Evolutionary conservation across 371 early-diverging fungal genomes (phyloP), one percentile per base, ranked within the genome.

Genomic region (Zancudomyces culisetae): DNA sequence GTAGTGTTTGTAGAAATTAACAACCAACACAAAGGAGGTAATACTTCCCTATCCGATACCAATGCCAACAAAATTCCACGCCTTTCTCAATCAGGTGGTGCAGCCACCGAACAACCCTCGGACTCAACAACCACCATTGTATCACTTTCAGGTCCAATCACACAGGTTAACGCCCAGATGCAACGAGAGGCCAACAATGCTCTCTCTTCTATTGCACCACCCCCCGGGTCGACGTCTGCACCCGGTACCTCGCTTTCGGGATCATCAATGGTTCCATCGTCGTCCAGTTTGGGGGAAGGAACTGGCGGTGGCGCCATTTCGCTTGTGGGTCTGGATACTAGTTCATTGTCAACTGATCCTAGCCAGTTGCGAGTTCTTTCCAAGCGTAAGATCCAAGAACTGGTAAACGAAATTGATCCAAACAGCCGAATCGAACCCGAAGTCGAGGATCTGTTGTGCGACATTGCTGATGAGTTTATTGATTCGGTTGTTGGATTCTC

Each of bases 401-500:
- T 93, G 27, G 85, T 90, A 10, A 75, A 76, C 30, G 85, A 90
- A 59, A 79, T 94, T 26, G 90, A 90, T 68, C 87, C 89, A 10
- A 72, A 65, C 2, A 85, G 87, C 56, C 70, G 83, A 46, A 63
- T 92, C 45, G 90, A 90, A 42, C 81, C 84, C 2, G 89, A 87
- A 59, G 88, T 90, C 18, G 87, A 90, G 63, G 83, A 91, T 54
- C 85, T 49, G 72, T 40, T 62, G 43, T 70, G 90, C 57, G 86
- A 87, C 54, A 74, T 92, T 39, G 91, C 92, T 0, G 90, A 91
- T 62, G 86, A 91, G 55, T 92, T 94, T 64, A 87, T 94, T 45
- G 83, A 88, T 51, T 80, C 85, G 0, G 87, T 89, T 0, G 82
- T 86, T 1, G 68, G 74, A 46, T 80, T 85, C 62, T 87, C 88